Conservation (phyloP, 1,284 basidiomycete genomes). For the Moesziomyces antarcticus region DNA sequence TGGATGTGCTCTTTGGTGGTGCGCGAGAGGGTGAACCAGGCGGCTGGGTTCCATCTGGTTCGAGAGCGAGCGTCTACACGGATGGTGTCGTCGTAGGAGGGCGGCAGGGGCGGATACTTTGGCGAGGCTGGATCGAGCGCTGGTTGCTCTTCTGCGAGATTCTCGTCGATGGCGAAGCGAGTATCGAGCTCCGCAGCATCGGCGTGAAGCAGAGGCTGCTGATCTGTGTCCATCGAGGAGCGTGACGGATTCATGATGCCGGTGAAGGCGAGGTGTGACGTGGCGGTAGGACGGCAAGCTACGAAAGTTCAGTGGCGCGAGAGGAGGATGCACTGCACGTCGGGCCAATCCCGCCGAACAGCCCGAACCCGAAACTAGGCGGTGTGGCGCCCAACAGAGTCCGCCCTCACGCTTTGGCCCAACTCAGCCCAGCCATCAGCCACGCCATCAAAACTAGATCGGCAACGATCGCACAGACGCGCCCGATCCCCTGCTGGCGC, state of each 20-base stretch:
- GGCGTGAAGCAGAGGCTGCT: slow-evolving; percentile 37
- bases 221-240: slow-evolving; percentile 24
- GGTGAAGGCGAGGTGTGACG: not conserved
- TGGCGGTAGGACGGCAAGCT: not conserved
- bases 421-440: no score
- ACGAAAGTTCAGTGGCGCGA: no score
- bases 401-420: no score
- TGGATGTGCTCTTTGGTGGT: slow-evolving; percentile 50
- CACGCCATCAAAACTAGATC: no score
- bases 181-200: slow-evolving; percentile 41
- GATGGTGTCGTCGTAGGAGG: slow-evolving; percentile 53
- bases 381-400: no score
- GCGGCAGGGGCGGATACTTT: slow-evolving; percentile 58
- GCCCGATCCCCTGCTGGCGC: no score
- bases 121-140: slow-evolving; percentile 17
- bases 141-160: slow-evolving; percentile 30
- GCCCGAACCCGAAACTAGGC: no score
- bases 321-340: not conserved
- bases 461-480: no score
- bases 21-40: slow-evolving; percentile 42
- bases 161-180: slow-evolving; percentile 58
- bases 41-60: slow-evolving; percentile 35
- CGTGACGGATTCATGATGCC: slow-evolving; percentile 28
- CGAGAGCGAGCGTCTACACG: slow-evolving; percentile 24
- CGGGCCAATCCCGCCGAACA: slow-evolving; percentile 2